Percentiles rank a stretch among this genome's conserved stretches.
These are phyloP conservation scores for Petasospora rhodanensis DNA, from an alignment of 1,139 yeast genomes.

Conservation along the genomic window DNA sequence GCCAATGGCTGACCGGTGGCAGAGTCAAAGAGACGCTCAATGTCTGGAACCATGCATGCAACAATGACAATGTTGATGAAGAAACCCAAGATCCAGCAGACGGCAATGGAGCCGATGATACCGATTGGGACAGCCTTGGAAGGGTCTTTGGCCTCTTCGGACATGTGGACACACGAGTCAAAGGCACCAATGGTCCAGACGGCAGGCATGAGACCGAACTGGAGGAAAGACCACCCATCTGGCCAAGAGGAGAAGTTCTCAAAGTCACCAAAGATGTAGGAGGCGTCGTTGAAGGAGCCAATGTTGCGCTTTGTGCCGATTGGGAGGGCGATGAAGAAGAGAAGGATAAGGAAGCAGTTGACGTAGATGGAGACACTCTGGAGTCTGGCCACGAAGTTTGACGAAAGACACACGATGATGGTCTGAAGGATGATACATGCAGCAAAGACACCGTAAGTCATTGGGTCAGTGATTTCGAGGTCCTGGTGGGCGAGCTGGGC, in stretches of 20 bases:
- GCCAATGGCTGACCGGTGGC: conserved; percentile 57
- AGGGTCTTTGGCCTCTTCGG: conserved; percentile 67
- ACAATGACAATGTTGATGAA: conserved; percentile 46
- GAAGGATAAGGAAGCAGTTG: conserved; percentile 49
- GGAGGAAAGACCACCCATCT: conserved; percentile 56
- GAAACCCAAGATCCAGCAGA: conserved; percentile 57
- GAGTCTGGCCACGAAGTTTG: conserved; percentile 48
- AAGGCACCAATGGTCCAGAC: conserved; percentile 66
- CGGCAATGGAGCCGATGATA: conserved; percentile 47
- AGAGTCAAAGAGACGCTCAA: conserved; percentile 37
- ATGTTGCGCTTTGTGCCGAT: conserved; percentile 36
- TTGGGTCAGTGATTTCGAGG: conserved; percentile 42
- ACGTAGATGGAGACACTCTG: conserved; percentile 57
- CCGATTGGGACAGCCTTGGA: conserved; percentile 62
- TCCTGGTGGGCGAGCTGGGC: conserved; percentile 42
- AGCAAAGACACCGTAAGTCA: conserved; percentile 51
- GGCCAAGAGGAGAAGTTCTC: conserved; percentile 57
- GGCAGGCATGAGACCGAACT: conserved; percentile 31
- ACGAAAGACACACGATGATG: conserved; percentile 44
- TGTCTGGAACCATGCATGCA: conserved; percentile 54
- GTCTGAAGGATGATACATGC: conserved; percentile 46
- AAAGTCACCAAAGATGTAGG: conserved; percentile 52
- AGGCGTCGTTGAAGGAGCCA: conserved; percentile 31
- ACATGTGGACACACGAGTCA: conserved; percentile 68
- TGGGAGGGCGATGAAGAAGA: conserved; percentile 68